Evolutionary conservation across 768 basidiomycete genomes (phyloP).

Genomic region (Crepidotus variabilis): DNA sequence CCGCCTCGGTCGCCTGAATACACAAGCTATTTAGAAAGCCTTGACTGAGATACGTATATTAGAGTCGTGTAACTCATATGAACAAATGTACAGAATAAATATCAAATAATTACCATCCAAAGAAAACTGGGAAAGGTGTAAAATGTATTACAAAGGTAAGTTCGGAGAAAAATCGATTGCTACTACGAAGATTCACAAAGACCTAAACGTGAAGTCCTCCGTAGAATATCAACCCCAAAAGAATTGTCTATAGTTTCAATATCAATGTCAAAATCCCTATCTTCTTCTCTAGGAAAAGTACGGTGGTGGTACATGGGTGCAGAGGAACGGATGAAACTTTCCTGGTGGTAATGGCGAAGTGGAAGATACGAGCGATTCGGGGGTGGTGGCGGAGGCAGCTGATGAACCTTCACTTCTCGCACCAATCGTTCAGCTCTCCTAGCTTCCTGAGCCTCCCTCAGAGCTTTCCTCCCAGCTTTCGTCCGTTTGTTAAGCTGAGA

Average conservation of each 20-base stretch:
- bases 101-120: too few species aligned
- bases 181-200: not conserved
- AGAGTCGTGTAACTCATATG: too few species aligned
- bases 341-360: not conserved
- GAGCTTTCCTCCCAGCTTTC: slow-evolving; percentile 9
- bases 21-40: too few species aligned
- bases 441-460: slow-evolving; percentile 2
- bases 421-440: not conserved
- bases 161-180: too few species aligned
- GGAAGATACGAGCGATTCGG: not conserved
- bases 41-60: too few species aligned
- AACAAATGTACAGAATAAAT: too few species aligned
- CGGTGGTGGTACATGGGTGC: not conserved
- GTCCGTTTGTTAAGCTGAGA: slow-evolving; percentile 3
- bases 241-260: slow-evolving; percentile 4
- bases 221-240: not conserved
- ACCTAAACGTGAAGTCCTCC: not conserved
- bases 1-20: too few species aligned
- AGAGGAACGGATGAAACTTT: not conserved
- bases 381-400: not conserved
- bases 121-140: too few species aligned
- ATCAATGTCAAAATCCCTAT: not conserved
- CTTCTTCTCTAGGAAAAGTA: not conserved
- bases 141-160: too few species aligned
- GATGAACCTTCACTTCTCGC: not conserved